These are phyloP conservation scores for Neurospora sp. DNA, from an alignment of 2,329 filamentous ascomycete genomes.

Conservation along the genomic window DNA sequence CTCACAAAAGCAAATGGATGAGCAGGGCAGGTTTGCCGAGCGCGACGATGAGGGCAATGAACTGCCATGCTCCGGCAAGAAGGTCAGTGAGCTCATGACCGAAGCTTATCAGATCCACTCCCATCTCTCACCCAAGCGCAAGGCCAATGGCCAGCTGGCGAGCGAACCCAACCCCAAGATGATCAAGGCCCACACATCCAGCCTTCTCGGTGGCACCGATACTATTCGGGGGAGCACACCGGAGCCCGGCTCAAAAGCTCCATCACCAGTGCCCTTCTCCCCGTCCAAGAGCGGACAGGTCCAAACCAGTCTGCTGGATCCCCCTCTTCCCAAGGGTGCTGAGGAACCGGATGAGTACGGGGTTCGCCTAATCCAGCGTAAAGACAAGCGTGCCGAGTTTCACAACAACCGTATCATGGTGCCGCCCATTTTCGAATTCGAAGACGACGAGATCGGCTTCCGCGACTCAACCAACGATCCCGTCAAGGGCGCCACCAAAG, in stretches of 20 bases:
- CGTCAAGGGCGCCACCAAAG: conserved; percentile 41
- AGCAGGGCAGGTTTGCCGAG: conserved; percentile 32
- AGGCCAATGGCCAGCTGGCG: conserved; percentile 39
- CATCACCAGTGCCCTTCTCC: conserved; percentile 15
- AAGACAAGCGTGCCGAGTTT: conserved; percentile 26
- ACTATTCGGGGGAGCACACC: conserved; percentile 21
- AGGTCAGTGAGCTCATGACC: conserved; percentile 25
- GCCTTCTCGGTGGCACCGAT: conserved; percentile 25
- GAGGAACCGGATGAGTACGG: conserved; percentile 43
- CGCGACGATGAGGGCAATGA: conserved; percentile 31
- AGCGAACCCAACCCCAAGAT: conserved; percentile 41
- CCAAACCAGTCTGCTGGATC: conserved; percentile 19
- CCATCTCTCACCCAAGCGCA: conserved; percentile 35
- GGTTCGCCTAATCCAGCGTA: conserved; percentile 36
- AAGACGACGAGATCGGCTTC: conserved; percentile 48
- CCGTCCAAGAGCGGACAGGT: conserved; percentile 17
- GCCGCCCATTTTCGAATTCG: conserved; percentile 37
- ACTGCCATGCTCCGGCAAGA: conserved; percentile 33
- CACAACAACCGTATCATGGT: conserved; percentile 45
- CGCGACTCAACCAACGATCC: conserved; percentile 48
- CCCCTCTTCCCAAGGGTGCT: conserved; percentile 28
- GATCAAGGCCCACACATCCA: conserved; percentile 31
- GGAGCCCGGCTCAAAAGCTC: conserved; percentile 16
- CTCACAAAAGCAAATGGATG: conserved; percentile 32
- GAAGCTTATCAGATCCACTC: conserved; percentile 20